These are phyloP conservation scores for Neospora caninum DNA, from an alignment of 169 alveolate genomes.

Conservation along the genomic window DNA sequence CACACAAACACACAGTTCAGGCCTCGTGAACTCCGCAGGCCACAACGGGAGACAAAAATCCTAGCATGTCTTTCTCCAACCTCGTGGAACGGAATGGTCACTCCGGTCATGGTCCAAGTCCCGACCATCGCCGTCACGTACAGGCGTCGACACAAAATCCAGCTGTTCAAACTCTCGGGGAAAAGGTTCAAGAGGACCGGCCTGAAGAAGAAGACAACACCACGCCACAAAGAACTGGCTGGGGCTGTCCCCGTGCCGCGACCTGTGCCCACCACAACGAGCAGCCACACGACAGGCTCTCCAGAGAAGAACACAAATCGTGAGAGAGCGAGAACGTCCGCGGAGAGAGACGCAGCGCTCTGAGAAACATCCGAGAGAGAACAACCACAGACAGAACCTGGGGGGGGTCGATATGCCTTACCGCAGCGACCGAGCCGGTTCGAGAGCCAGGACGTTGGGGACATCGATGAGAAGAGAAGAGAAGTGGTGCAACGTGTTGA, in stretches of 20 bases:
- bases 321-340: neutral
- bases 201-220: neutral
- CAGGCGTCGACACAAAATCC: constrained; percentile 84
- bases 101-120: constrained; percentile 81
- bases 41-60: no score
- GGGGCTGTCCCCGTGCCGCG: neutral
- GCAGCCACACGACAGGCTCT: no score
- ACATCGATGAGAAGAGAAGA: constrained; percentile 65
- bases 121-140: constrained; percentile 83
- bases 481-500: constrained; percentile 84
- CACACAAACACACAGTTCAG: no score
- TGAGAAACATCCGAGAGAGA: neutral
- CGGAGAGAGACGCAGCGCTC: neutral
- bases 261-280: neutral
- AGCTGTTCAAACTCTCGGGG: constrained; percentile 49
- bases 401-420: constrained; percentile 7
- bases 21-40: no score
- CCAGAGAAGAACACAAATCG: no score
- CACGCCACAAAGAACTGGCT: neutral
- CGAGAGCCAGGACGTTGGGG: constrained; percentile 67
- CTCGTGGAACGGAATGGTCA: constrained; percentile 79
- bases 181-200: neutral
- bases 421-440: constrained; percentile 78
- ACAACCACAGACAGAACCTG: neutral
- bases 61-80: neutral